Evolutionary conservation across 2,329 filamentous ascomycete genomes (phyloP), one percentile per base, ranked within the genome.

Genomic region (Dendrostoma leiphaemia): DNA sequence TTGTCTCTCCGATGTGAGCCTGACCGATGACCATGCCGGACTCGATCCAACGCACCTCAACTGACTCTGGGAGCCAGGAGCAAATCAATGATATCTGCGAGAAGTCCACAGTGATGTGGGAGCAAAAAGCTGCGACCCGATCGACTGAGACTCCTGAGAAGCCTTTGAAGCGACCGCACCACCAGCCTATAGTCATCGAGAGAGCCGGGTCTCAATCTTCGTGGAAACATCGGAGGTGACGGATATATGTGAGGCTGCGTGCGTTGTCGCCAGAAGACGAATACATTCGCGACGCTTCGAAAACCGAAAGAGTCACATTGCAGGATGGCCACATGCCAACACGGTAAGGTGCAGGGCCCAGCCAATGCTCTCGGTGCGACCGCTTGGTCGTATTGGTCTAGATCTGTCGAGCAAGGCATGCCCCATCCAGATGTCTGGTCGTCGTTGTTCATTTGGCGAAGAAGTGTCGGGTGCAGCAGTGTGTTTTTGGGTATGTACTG

Each of bases 11-110:
- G 81, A 85, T 71, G 81, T 84, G 69, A 76, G 80, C 63, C 40
- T 46, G 43, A 21, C 53, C 48, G 29, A 34, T 21, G 7, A 28
- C 34, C n/a, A 32, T 44, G 17, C 19, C 50, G 28, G 19, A 50
- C 32, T 32, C 44, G 24, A 31, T 37, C n/a, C 17, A 21, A 47
- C 47, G 54, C 62, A 54, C 53, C 54, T 34, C 51, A 44, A 57
- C 56, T 67, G 53, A 66, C 53, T 52, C 31, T 59, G 53, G 45
- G 46, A 53, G 37, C 51, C 62, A 84, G 81, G 81, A 83, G 68
- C 81, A 84, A 73, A 84, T 84, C 59, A 80, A 84, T 63, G 81
- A 84, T 61, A 82, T 84, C 52, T 84, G 81, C 66, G 67, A 73
- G 57, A 83, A 83, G 65, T 83, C 81, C 32, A 80, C 74, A 58